phyloP scores from a whole-genome alignment of 768 basidiomycete species.

The Lentinula sp. region DNA sequence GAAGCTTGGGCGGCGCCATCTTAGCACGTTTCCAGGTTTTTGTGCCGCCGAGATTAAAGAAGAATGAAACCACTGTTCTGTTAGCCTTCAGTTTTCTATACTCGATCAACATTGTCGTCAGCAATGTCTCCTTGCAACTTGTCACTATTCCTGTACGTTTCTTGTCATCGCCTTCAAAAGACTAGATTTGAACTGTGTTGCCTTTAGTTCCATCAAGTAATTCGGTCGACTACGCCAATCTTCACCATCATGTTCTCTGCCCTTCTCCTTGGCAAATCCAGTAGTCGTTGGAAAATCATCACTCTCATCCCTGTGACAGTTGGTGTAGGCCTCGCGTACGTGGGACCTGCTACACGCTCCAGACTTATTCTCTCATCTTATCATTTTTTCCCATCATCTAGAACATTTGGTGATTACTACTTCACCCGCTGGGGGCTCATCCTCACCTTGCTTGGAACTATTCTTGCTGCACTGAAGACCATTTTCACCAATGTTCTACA shows the following conservation, averaged over 20 bases:
- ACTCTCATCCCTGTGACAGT: constrained; percentile 80
- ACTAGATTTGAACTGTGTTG: neutral
- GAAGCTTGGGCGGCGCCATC: constrained; percentile 71
- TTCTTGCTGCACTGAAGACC: constrained; percentile 92
- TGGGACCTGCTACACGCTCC: constrained; percentile 8
- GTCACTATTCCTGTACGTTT: constrained; percentile 83
- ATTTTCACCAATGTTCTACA: constrained; percentile 83
- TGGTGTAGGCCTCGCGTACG: constrained; percentile 89
- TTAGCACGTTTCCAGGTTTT: constrained; percentile 55
- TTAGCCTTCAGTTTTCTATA: constrained; percentile 85
- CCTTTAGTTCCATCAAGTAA: constrained; percentile 90
- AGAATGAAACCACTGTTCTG: constrained; percentile 53
- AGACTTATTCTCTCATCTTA: neutral
- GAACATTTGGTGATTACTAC: constrained; percentile 94
- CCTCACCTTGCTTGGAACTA: constrained; percentile 84
- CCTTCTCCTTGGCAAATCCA: constrained; percentile 55
- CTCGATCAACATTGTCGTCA: constrained; percentile 90
- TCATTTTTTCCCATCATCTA: constrained; percentile 21
- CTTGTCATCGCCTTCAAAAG: neutral
- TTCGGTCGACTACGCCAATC: constrained; percentile 87
- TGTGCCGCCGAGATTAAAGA: constrained; percentile 46
- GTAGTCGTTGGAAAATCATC: constrained; percentile 57
- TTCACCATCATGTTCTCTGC: constrained; percentile 82
- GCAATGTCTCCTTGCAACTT: constrained; percentile 83
- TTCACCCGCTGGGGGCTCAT: constrained; percentile 81